A percentile compares a stretch with the other conserved stretches of the same genome.
Evolutionary conservation across 805 yeast species (phyloP).

Genomic region (Wickerhamiella alocasiicola): DNA sequence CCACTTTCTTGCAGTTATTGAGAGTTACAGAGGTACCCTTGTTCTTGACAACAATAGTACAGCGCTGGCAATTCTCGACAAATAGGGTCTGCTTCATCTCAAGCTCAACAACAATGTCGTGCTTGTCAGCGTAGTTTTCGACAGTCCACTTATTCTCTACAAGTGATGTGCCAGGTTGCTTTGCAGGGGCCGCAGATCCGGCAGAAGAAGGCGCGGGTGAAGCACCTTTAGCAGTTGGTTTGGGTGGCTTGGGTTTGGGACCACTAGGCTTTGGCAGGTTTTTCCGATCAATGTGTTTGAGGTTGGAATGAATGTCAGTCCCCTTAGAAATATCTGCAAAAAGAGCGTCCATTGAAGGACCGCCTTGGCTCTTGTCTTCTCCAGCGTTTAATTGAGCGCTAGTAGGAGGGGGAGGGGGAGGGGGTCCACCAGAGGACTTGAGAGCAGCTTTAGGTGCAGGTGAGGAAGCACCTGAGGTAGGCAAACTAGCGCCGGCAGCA

Average conservation of each 20-base stretch:
- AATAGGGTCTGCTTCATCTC: constrained; percentile 80
- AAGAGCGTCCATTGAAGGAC: constrained; percentile 69
- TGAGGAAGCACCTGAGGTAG: constrained; percentile 20
- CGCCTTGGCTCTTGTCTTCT: constrained; percentile 19
- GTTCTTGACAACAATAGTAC: constrained; percentile 74
- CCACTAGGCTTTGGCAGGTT: constrained; percentile 80
- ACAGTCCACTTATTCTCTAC: constrained; percentile 82
- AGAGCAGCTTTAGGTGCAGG: constrained; percentile 31
- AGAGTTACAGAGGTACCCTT: constrained; percentile 82
- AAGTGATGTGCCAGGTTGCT: constrained; percentile 53
- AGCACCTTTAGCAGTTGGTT: constrained; percentile 21
- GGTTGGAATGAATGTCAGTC: constrained; percentile 64
- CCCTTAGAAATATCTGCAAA: constrained; percentile 88
- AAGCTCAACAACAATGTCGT: constrained; percentile 61
- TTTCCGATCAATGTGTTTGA: constrained; percentile 89
- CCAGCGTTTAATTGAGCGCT: constrained; percentile 42
- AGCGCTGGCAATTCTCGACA: constrained; percentile 65
- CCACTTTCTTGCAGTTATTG: constrained; percentile 58
- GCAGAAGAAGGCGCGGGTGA: constrained; percentile 86
- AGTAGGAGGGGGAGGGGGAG: constrained; percentile 84
- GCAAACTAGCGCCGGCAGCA: constrained; percentile 19
- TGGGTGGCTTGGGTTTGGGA: constrained; percentile 29
- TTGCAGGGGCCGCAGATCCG: constrained; percentile 34
- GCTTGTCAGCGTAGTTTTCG: constrained; percentile 57
- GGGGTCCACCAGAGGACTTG: constrained; percentile 41